Evolutionary conservation across 176 grass and related monocot species (phyloP).

Genomic region (Ananas comosus): DNA sequence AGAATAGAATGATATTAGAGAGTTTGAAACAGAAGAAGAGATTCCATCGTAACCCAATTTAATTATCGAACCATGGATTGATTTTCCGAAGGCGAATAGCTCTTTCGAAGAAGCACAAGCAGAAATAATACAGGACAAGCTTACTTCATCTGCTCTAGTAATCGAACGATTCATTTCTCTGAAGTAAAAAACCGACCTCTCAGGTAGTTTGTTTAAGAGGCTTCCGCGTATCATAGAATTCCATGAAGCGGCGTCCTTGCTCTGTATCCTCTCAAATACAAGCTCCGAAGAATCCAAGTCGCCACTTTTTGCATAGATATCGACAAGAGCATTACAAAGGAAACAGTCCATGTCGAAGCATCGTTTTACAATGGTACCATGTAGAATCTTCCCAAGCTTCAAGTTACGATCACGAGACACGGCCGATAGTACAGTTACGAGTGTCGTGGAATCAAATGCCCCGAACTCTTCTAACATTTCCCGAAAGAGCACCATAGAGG

Average conservation of each 20-base stretch:
- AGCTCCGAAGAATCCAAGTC: constrained; percentile 29
- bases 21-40: constrained; percentile 37
- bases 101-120: constrained; percentile 21
- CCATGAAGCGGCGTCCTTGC: constrained; percentile 51
- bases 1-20: constrained; percentile 62
- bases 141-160: constrained; percentile 43
- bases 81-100: constrained; percentile 39
- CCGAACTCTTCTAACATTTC: constrained; percentile 32
- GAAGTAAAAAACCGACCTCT: constrained; percentile 40
- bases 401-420: constrained; percentile 23
- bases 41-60: constrained; percentile 47
- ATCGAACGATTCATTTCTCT: constrained; percentile 36
- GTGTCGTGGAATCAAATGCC: constrained; percentile 35
- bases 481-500: constrained; percentile 29
- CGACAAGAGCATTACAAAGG: constrained; percentile 56
- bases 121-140: constrained; percentile 40
- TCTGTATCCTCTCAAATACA: constrained; percentile 46
- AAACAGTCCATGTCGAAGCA: constrained; percentile 14
- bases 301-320: constrained; percentile 69
- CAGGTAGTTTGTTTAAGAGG: constrained; percentile 27
- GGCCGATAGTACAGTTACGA: constrained; percentile 53
- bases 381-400: constrained; percentile 32
- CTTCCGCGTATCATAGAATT: constrained; percentile 62
- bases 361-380: constrained; percentile 29
- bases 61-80: constrained; percentile 40